Percentiles rank a stretch among this genome's conserved stretches.
These are phyloP conservation scores for Colletotrichum tofieldiae DNA, from an alignment of 2,329 filamentous ascomycete genomes.

Conservation along the genomic window DNA sequence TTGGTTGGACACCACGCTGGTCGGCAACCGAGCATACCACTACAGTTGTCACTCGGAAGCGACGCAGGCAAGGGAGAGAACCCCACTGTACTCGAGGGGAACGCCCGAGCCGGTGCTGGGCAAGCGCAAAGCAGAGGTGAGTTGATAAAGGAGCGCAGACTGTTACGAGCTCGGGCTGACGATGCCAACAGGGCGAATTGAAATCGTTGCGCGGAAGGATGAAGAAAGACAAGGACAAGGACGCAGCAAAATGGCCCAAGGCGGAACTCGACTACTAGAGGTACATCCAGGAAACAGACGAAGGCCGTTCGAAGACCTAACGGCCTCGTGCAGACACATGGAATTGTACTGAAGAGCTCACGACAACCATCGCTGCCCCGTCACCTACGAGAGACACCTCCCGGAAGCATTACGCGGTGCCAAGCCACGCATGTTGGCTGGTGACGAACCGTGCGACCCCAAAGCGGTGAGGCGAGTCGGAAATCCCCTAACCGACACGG, in stretches of 20 bases:
- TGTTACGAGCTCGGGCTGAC: conserved; percentile 43
- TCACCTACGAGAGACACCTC: background rate
- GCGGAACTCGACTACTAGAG: conserved; percentile 33
- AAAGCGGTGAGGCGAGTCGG: conserved; percentile 20
- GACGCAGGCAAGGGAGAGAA: conserved; percentile 73
- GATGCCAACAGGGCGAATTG: conserved; percentile 51
- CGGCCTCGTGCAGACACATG: background rate
- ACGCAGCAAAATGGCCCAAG: conserved; percentile 42
- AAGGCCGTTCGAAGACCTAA: background rate
- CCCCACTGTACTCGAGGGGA: conserved; percentile 59
- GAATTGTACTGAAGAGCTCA: background rate
- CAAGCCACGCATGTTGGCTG: conserved; percentile 10
- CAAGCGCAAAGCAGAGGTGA: conserved; percentile 82
- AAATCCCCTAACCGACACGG: conserved; percentile 1
- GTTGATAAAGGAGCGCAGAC: conserved; percentile 44
- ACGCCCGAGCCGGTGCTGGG: conserved; percentile 79
- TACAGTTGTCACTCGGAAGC: conserved; percentile 91
- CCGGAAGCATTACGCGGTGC: conserved; percentile 16
- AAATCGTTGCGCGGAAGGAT: conserved; percentile 49
- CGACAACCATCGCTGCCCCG: conserved; percentile 7
- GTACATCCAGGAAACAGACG: background rate
- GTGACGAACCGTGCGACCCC: conserved; percentile 7
- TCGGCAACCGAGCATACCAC: conserved; percentile 88
- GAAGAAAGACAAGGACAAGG: conserved; percentile 48
- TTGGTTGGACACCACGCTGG: conserved; percentile 89